Conservation (phyloP, 2,329 filamentous ascomycete species). For the Fusarium papillatum region DNA sequence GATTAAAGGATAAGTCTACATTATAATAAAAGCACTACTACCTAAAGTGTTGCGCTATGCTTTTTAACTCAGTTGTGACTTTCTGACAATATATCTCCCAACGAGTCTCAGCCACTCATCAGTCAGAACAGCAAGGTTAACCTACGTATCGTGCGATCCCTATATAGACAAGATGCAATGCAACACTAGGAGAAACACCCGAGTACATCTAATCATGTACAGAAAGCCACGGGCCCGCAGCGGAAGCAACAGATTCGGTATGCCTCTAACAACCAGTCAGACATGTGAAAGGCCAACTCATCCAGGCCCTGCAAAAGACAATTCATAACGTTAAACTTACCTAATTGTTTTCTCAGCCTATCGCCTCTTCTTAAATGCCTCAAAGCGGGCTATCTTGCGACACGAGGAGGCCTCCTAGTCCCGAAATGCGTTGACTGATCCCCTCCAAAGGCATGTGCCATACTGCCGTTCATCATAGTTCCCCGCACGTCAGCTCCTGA, state of each 20-base stretch:
- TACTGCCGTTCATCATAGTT: not conserved
- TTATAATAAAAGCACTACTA: too few species aligned
- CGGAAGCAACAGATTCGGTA: not conserved
- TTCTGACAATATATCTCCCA: not conserved
- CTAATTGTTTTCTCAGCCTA: not conserved
- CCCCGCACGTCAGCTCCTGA: not conserved
- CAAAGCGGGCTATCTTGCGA: not conserved
- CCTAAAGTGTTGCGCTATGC: too few species aligned
- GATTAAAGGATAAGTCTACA: too few species aligned
- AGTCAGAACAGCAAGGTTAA: not conserved
- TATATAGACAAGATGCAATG: not conserved
- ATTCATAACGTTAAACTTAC: constrained; percentile 6
- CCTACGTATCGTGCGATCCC: not conserved
- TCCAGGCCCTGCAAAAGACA: not conserved
- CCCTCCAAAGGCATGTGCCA: not conserved
- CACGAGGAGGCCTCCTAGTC: not conserved
- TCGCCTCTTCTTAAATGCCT: not conserved
- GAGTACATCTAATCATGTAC: too few species aligned
- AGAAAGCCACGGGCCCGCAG: too few species aligned
- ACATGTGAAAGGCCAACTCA: not conserved
- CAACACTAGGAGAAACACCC: not conserved
- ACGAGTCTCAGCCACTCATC: not conserved
- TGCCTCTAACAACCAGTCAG: not conserved
- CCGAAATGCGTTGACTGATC: not conserved
- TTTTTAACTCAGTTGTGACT: too few species aligned